Base-by-base conservation (phyloP, 2,329 filamentous ascomycete genomes). In the Ceratocystis cubensis region DNA sequence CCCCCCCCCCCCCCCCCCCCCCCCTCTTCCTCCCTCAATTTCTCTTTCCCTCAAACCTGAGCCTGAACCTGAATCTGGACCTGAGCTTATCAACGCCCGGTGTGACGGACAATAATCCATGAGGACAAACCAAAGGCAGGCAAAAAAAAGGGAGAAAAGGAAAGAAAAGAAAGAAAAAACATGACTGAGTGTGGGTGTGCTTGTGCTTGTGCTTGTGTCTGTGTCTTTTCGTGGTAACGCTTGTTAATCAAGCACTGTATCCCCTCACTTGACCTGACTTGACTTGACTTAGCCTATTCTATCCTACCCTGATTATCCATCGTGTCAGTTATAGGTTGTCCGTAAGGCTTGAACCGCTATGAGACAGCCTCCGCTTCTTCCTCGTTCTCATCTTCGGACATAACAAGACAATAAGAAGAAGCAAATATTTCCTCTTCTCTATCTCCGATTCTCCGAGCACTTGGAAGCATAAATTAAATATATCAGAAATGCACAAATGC, bases 381-480 rank as follows among this genome's bases (percentile, higher is more conserved):
- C 22, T 59, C 33, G 53, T n/a, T 59, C 17, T 59, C 28, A 2
- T 8, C 25, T 59, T 59, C 53, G 25, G 53, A 59, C 17, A 59
- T 59, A 59, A n/a, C 53, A 20, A 41, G 28, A 59, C 3, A 28
- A 59, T 59, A 59, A 33, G 53, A 37, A 7, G 2, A 33, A 6
- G 46, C 46, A 59, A n/a, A 13, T 3, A n/a, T n/a, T n/a, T 25
- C 17, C 13, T 20, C 15, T 20, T 10, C 28, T 59, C 2, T 33
- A 59, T 59, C 25, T 37, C 53, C 53, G 53, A 59, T 33, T 59
- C 28, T 59, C 53, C 53, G 53, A 59, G 53, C 37, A 41, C 37
- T 13, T 13, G 37, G 8, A 41, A 41, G 37, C 20, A 25, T 53
- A 8, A 25, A 15, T 15, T 8, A 25, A 4, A 53, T 53, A 25